A percentile compares a stretch with the other conserved stretches of the same genome.
These are phyloP conservation scores for Chrysanthemum lavandulifolium DNA, from an alignment of 129 eudicot species.

Conservation along the genomic window DNA sequence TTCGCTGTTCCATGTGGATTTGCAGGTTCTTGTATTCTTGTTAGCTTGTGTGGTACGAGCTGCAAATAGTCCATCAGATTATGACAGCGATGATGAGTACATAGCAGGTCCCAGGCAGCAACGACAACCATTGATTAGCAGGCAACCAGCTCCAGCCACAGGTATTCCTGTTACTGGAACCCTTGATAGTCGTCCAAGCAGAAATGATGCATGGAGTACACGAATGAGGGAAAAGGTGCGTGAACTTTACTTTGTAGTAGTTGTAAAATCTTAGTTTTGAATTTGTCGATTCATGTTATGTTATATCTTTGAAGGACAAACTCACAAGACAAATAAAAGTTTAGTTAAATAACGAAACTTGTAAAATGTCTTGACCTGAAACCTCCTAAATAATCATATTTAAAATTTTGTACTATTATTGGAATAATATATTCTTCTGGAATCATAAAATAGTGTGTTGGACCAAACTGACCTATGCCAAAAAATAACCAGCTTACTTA, in stretches of 20 bases:
- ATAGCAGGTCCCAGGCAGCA: constrained; percentile 78
- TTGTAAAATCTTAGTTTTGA: not conserved
- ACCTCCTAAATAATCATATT: not conserved
- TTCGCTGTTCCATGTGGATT: constrained; percentile 2
- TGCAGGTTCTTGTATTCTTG: constrained; percentile 83
- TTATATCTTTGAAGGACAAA: not conserved
- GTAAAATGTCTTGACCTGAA: not conserved
- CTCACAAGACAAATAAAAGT: not conserved
- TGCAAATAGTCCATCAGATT: constrained; percentile 70
- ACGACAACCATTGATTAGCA: constrained; percentile 74
- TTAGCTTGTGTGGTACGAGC: constrained; percentile 81
- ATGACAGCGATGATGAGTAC: constrained; percentile 94
- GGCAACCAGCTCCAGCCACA: constrained; percentile 56
- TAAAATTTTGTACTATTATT: no score
- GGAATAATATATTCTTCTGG: not conserved
- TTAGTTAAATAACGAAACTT: not conserved
- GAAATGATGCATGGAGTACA: constrained; percentile 95
- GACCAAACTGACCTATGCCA: not conserved
- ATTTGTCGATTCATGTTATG: not conserved
- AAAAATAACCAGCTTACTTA: not conserved
- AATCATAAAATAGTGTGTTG: not conserved
- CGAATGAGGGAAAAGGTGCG: constrained; percentile 95
- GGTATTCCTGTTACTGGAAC: constrained; percentile 68
- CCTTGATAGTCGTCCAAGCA: constrained; percentile 70
- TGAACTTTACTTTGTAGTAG: not conserved